Evolutionary conservation across 2,329 filamentous ascomycete species (phyloP).

Genomic region (Aspergillus sp.): DNA sequence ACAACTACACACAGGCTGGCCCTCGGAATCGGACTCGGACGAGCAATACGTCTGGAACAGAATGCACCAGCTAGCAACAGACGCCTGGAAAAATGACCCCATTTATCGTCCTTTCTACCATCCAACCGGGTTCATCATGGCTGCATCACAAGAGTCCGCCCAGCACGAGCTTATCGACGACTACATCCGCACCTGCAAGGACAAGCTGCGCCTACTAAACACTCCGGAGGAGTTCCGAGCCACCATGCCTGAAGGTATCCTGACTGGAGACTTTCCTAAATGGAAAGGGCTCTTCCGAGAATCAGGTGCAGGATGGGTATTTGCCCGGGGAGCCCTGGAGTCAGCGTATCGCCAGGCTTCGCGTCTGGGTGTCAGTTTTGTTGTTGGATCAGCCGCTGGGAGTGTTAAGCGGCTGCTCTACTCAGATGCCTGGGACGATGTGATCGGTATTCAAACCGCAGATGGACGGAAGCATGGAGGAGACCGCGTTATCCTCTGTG

Average conservation of each 20-base stretch:
- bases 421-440: background rate
- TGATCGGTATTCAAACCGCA: constrained; percentile 25
- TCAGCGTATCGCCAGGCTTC: constrained; percentile 11
- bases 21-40: background rate
- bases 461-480: constrained; percentile 45
- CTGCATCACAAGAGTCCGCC: constrained; percentile 38
- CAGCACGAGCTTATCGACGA: constrained; percentile 34
- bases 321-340: constrained; percentile 51
- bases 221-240: constrained; percentile 48
- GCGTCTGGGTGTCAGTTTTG: background rate
- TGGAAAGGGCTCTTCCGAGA: constrained; percentile 51
- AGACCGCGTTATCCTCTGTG: constrained; percentile 48
- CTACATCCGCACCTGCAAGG: constrained; percentile 15
- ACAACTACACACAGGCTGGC: background rate
- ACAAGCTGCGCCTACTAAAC: constrained; percentile 36
- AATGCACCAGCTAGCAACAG: constrained; percentile 9
- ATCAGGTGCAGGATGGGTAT: constrained; percentile 53
- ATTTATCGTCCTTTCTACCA: constrained; percentile 49
- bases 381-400: background rate
- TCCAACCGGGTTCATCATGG: constrained; percentile 45
- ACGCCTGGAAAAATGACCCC: constrained; percentile 43
- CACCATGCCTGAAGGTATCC: constrained; percentile 53
- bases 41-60: constrained; percentile 2
- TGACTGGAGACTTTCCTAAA: constrained; percentile 50
- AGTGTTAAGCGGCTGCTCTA: background rate